Evolutionary conservation across 2,329 filamentous ascomycete species (phyloP).

Genomic region (Paecilomyces fulvus): DNA sequence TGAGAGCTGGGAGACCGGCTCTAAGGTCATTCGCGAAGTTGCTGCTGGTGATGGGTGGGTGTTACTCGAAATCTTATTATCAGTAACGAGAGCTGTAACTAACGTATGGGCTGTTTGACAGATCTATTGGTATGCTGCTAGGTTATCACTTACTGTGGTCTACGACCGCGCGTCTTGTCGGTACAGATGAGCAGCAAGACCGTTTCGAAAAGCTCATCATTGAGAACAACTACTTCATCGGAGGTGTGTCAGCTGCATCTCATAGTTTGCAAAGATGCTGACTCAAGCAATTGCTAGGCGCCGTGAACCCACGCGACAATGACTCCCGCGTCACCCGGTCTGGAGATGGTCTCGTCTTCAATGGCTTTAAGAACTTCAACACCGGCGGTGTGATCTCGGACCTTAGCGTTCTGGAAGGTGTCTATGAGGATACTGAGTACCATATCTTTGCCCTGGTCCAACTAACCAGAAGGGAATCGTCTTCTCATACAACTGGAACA

Average conservation of each 20-base stretch:
- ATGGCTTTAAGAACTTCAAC: slow-evolving; percentile 58
- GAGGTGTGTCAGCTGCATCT: slow-evolving; percentile 28
- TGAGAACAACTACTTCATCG: slow-evolving; percentile 57
- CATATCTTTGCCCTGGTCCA: slow-evolving; percentile 57
- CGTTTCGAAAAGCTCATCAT: slow-evolving; percentile 50
- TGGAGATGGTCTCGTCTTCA: slow-evolving; percentile 50
- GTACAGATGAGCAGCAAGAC: slow-evolving; percentile 52
- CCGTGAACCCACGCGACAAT: slow-evolving; percentile 57
- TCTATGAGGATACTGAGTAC: slow-evolving; percentile 48
- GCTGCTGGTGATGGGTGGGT: slow-evolving; percentile 53
- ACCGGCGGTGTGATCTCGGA: slow-evolving; percentile 60
- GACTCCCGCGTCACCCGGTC: slow-evolving; percentile 50
- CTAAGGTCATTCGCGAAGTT: slow-evolving; percentile 53
- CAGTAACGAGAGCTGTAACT: not conserved
- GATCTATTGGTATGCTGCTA: slow-evolving; percentile 56
- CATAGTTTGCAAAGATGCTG: not conserved
- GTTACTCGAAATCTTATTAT: not conserved
- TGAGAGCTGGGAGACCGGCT: slow-evolving; percentile 48
- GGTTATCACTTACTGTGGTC: slow-evolving; percentile 60
- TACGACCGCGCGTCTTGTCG: slow-evolving; percentile 52
- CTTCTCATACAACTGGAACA: slow-evolving; percentile 53
- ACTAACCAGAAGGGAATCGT: slow-evolving; percentile 51
- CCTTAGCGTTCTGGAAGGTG: slow-evolving; percentile 57
- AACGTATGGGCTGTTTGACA: slow-evolving; percentile 9
- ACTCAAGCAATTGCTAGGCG: slow-evolving; percentile 14